phyloP scores from a whole-genome alignment of 2,329 filamentous ascomycete genomes.

The Xylaria sp. region DNA sequence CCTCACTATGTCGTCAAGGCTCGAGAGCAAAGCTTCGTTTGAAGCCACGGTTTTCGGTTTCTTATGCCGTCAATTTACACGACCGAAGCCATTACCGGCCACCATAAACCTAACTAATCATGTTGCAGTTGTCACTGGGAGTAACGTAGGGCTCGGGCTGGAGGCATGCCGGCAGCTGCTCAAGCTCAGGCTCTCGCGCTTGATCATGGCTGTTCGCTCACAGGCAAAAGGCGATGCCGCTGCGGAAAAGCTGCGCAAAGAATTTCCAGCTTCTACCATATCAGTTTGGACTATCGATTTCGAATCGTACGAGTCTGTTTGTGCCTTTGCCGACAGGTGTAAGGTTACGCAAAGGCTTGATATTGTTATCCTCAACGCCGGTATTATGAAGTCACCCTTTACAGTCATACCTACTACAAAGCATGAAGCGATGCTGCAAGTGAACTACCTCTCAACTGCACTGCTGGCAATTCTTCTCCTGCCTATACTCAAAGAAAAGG shows the following conservation, averaged over 20 bases:
- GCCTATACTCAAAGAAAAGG: not conserved
- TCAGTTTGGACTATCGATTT: constrained; percentile 58
- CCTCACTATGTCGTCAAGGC: not conserved
- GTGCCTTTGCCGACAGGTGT: constrained; percentile 51
- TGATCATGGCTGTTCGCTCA: constrained; percentile 9
- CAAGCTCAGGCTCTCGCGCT: not conserved
- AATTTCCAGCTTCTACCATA: constrained; percentile 32
- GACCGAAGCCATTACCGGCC: not conserved
- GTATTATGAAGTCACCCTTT: constrained; percentile 27
- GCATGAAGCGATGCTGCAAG: constrained; percentile 10
- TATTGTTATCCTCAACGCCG: constrained; percentile 53
- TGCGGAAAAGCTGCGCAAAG: not conserved
- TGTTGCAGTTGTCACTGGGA: constrained; percentile 13
- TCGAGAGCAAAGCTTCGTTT: not conserved
- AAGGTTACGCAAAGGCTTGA: constrained; percentile 51
- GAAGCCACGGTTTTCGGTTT: constrained; percentile 3
- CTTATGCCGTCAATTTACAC: constrained; percentile 1
- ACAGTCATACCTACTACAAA: not conserved
- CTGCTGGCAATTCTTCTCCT: constrained; percentile 9
- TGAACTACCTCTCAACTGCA: constrained; percentile 17
- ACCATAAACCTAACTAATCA: not conserved
- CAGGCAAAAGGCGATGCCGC: not conserved
- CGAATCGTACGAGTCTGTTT: constrained; percentile 52
- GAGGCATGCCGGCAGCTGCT: constrained; percentile 7
- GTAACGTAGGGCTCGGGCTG: not conserved